Base-by-base conservation (phyloP, 2,329 filamentous ascomycete species). In the Stachybotrys elegans region DNA sequence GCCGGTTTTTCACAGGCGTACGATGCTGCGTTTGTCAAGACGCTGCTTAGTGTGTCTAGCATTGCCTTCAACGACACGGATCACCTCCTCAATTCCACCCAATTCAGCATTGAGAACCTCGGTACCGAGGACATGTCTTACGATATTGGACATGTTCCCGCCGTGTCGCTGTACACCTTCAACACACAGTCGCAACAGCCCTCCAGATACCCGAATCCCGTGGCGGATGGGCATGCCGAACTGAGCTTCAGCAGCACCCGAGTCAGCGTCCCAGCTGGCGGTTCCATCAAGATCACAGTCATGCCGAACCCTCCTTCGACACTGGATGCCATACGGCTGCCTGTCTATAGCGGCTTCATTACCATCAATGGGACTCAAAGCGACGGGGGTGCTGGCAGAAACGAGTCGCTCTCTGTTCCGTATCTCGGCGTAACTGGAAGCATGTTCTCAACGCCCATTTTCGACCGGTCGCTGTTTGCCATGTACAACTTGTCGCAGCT, bases 41-140 rank as follows among this genome's bases (percentile, higher is more conserved):
- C 64, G 1, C 42, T 63, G 17, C 55, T 73, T 16, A 60, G 59
- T 34, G 58, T 62, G 0, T 57, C 59, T 7, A 67, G 61, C 46
- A 57, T 74, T 38, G 57, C 62, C 21, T 66, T 73, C 53, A 73
- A 74, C 46, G 69, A 73, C 48, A 72, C 66, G 7, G 59, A 62
- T 32, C 51, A 71, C 53, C 62, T 70, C 32, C 11, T 35, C 12
- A 16, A 13, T 11, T 11, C 9, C 9, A 17, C 32, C 32, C 16
- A 8, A 11, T 35, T 35, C 17, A 13, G 11, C 32, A 11, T 35
- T 16, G 8, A 8, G 11, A 35, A 35, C 32, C 11, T 17, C 9
- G 32, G 32, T 16, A 7, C 32, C 16, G 17, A 13, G 32, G 32
- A 13, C 32, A 17, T 17, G 11, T 9, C 32, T 8, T 35, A 35